These are phyloP conservation scores for Tuber melanosporum DNA, from an alignment of 495 filamentous ascomycete species.

Conservation along the genomic window DNA sequence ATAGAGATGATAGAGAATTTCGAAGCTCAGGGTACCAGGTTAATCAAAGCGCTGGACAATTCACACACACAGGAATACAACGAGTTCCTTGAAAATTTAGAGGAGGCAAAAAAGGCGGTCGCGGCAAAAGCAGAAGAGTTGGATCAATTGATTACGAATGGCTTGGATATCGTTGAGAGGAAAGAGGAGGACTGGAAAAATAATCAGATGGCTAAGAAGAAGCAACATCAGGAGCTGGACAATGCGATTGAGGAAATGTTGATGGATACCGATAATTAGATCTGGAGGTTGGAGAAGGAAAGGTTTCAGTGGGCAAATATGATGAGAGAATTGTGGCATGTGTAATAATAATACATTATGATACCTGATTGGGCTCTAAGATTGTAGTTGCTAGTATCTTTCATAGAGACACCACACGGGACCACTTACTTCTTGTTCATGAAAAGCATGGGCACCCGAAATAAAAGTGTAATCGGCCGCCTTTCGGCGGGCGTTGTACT, in stretches of 20 bases:
- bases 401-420: background rate
- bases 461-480: background rate
- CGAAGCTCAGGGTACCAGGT: conserved; percentile 26
- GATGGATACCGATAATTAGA: background rate
- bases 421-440: background rate
- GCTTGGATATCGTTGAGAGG: conserved; percentile 7
- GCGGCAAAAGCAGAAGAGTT: conserved; percentile 6
- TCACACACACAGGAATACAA: conserved; percentile 30
- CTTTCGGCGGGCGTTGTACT: background rate
- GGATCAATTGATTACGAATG: conserved; percentile 10
- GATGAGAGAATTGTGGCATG: background rate
- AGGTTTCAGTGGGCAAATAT: background rate
- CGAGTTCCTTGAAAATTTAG: conserved; percentile 18
- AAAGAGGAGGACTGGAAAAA: background rate
- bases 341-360: background rate
- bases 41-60: conserved; percentile 15
- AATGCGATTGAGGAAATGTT: background rate
- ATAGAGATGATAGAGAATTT: conserved; percentile 26
- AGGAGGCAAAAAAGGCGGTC: conserved; percentile 17
- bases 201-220: background rate
- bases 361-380: background rate
- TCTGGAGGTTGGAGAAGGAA: background rate
- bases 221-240: background rate
- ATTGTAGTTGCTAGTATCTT: background rate
- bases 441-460: background rate